Evolutionary conservation across 2,329 filamentous ascomycete genomes (phyloP).

Genomic region (Dryadomyces quercus-mongolicae): DNA sequence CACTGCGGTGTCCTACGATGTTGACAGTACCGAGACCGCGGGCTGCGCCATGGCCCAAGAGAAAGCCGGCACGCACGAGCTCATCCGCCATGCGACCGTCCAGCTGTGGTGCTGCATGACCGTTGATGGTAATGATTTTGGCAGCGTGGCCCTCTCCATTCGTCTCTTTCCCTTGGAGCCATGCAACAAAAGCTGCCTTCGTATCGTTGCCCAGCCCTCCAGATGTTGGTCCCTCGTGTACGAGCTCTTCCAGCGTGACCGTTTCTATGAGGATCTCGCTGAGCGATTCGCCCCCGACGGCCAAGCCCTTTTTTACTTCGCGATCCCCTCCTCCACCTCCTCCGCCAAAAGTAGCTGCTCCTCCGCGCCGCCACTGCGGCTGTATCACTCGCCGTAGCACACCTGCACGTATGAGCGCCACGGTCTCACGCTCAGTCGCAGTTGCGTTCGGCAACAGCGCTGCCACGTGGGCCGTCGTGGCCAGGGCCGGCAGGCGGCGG

Average conservation of each 20-base stretch:
- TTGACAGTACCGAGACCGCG: conserved; percentile 11
- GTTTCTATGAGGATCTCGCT: conserved; percentile 52
- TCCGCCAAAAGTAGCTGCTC: conserved; percentile 19
- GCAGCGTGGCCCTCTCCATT: background rate
- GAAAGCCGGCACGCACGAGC: conserved; percentile 54
- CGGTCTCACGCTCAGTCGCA: conserved; percentile 54
- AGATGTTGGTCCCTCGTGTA: conserved; percentile 19
- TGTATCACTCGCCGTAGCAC: conserved; percentile 45
- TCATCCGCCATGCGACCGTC: conserved; percentile 35
- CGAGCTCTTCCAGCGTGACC: conserved; percentile 39
- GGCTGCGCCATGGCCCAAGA: conserved; percentile 37
- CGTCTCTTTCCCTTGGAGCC: conserved; percentile 32
- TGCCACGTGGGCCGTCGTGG: conserved; percentile 54
- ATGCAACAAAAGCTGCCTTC: conserved; percentile 36
- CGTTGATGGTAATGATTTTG: conserved; percentile 7
- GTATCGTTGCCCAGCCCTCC: conserved; percentile 26
- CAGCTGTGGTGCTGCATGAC: conserved; percentile 18
- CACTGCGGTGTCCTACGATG: conserved; percentile 17
- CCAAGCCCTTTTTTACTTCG: conserved; percentile 29
- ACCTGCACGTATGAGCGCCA: conserved; percentile 44
- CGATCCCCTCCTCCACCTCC: conserved; percentile 22
- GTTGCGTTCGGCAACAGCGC: conserved; percentile 51
- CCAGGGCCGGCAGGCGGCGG: conserved; percentile 45
- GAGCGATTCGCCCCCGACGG: conserved; percentile 8
- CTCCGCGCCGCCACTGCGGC: conserved; percentile 38